These are phyloP conservation scores for Fomitopsis schrenkii DNA, from an alignment of 1,284 basidiomycete genomes.

Conservation along the genomic window DNA sequence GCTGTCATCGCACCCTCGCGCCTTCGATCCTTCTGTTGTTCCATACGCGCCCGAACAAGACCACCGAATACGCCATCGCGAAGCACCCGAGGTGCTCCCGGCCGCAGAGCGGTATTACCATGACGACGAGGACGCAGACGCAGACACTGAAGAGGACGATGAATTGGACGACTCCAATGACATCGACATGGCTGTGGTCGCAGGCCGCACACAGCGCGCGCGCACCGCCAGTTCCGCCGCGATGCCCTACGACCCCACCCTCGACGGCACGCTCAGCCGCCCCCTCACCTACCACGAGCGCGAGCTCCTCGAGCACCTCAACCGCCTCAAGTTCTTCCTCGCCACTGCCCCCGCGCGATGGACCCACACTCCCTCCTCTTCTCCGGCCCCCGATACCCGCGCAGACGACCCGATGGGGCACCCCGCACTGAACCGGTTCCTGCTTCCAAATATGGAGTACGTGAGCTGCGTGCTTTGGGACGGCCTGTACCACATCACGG, in stretches of 20 bases:
- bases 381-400: constrained; percentile 14
- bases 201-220: constrained; percentile 1
- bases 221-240: constrained; percentile 16
- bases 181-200: background rate
- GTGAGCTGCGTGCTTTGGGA: constrained; percentile 90
- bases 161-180: background rate
- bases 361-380: constrained; percentile 20
- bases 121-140: background rate
- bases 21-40: background rate
- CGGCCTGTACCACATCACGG: constrained; percentile 87
- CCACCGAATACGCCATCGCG: background rate
- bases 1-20: background rate
- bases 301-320: constrained; percentile 64
- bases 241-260: constrained; percentile 30
- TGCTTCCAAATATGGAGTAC: constrained; percentile 80
- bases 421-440: constrained; percentile 78
- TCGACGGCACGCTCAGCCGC: constrained; percentile 41
- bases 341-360: constrained; percentile 79
- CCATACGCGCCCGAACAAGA: background rate
- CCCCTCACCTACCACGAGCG: constrained; percentile 59
- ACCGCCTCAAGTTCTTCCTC: constrained; percentile 82
- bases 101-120: background rate
- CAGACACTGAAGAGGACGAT: background rate
- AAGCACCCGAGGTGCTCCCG: background rate
- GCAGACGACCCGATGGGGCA: constrained; percentile 41